These are phyloP conservation scores for Agapanthus africanus DNA, from an alignment of 106 monocot species.

Conservation along the genomic window DNA sequence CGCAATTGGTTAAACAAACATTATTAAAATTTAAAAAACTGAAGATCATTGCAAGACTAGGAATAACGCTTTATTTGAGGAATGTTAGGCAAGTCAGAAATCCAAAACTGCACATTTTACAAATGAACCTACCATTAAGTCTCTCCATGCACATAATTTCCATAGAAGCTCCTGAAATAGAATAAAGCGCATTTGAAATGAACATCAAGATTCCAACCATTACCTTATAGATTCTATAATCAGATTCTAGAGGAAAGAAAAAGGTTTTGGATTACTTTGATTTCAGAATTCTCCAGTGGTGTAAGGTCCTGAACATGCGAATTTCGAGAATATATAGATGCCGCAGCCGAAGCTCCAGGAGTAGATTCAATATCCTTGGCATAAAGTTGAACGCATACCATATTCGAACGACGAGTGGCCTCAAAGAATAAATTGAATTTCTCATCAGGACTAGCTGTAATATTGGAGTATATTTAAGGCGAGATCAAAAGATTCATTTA, in stretches of 20 bases:
- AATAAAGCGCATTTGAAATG: conserved; percentile 8
- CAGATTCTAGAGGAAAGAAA: conserved; percentile 5
- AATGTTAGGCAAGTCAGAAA: too few species aligned
- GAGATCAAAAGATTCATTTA: conserved; percentile 19
- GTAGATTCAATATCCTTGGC: conserved; percentile 60
- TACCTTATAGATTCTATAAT: background rate
- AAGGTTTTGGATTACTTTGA: conserved; percentile 31
- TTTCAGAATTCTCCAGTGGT: conserved; percentile 26
- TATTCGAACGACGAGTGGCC: conserved; percentile 72
- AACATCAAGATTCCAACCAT: background rate
- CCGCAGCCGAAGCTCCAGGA: conserved; percentile 69
- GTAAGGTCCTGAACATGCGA: conserved; percentile 36
- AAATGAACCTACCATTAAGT: conserved; percentile 74
- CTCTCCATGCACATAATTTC: conserved; percentile 89
- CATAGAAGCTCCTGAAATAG: conserved; percentile 67
- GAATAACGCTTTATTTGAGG: too few species aligned
- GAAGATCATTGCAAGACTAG: too few species aligned
- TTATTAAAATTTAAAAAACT: too few species aligned
- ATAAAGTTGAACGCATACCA: conserved; percentile 86
- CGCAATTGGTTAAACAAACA: too few species aligned
- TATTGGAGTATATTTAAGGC: conserved; percentile 32
- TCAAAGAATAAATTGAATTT: conserved; percentile 59
- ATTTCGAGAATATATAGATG: conserved; percentile 62
- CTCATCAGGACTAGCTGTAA: conserved; percentile 58
- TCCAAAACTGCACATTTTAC: background rate